Conservation (phyloP, 306 rosid genomes). For the Malus sieversii region DNA sequence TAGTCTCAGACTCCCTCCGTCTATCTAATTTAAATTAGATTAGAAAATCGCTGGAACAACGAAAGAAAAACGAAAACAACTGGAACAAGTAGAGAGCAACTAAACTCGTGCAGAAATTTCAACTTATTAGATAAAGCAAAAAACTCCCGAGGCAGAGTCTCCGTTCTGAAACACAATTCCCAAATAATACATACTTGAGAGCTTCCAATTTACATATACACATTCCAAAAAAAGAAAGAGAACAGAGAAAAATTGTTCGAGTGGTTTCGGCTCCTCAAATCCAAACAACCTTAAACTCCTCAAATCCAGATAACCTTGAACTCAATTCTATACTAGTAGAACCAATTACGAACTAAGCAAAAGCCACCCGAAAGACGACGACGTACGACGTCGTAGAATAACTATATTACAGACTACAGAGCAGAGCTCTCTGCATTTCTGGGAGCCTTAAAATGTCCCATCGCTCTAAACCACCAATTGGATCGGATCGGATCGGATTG, state of each 20-base stretch:
- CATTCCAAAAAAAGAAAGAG: no score
- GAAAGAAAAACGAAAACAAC: no score
- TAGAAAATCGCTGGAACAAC: no score
- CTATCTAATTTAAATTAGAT: no score
- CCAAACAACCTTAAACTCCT: conserved; percentile 15
- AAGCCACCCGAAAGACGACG: neutral
- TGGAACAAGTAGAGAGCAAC: no score
- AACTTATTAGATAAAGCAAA: no score
- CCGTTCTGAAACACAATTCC: no score
- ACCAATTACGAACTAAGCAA: neutral
- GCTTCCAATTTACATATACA: no score
- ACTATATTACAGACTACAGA: neutral
- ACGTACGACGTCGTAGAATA: neutral
- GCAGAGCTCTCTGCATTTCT: conserved; percentile 17
- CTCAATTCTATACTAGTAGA: conserved; percentile 29
- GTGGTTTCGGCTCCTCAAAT: conserved; percentile 17
- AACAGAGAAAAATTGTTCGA: neutral
- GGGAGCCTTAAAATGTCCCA: conserved; percentile 62
- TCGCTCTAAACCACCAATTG: conserved; percentile 12
- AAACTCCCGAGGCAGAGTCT: no score
- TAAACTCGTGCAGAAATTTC: no score
- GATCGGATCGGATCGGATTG: neutral
- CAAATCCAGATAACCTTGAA: conserved; percentile 7
- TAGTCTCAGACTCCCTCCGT: no score
- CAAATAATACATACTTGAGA: no score